Evolutionary conservation across 2,329 filamentous ascomycete species (phyloP).

Genomic region (Penicillium frequentans): DNA sequence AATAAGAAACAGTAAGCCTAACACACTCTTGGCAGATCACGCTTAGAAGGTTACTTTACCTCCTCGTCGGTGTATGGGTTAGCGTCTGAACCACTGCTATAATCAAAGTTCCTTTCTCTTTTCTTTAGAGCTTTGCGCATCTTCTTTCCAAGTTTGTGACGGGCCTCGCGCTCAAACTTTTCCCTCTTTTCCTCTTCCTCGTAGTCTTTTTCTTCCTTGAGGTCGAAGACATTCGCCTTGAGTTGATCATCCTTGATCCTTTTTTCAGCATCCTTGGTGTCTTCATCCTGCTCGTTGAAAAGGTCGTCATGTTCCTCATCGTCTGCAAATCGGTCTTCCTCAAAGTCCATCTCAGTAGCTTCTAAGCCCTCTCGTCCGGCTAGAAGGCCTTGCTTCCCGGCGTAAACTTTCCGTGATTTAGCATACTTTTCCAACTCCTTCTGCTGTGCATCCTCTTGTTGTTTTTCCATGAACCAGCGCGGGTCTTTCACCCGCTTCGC

Average conservation of each 20-base stretch:
- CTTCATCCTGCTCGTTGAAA: conserved; percentile 77
- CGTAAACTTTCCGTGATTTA: conserved; percentile 47
- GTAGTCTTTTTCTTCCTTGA: conserved; percentile 68
- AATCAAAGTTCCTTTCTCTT: conserved; percentile 82
- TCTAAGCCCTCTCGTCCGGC: conserved; percentile 53
- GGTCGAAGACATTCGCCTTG: conserved; percentile 83
- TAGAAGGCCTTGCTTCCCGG: conserved; percentile 46
- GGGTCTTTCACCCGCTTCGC: conserved; percentile 73
- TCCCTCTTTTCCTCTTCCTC: conserved; percentile 69
- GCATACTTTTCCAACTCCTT: conserved; percentile 60
- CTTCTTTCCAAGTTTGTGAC: conserved; percentile 71
- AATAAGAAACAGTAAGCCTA: neutral
- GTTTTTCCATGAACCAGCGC: conserved; percentile 73
- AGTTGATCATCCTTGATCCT: conserved; percentile 77
- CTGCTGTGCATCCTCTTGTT: conserved; percentile 53
- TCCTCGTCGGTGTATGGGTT: conserved; percentile 59
- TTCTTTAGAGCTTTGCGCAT: conserved; percentile 79
- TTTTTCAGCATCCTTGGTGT: conserved; percentile 69
- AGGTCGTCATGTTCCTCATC: conserved; percentile 77
- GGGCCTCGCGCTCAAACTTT: conserved; percentile 63
- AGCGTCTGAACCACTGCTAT: conserved; percentile 68
- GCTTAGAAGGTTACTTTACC: conserved; percentile 32
- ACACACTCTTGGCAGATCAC: neutral
- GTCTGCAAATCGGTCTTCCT: conserved; percentile 77
- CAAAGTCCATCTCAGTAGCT: conserved; percentile 66